Evolutionary conservation across 1,139 yeast genomes (phyloP).

Genomic region (Saccharomyces hybrid): DNA sequence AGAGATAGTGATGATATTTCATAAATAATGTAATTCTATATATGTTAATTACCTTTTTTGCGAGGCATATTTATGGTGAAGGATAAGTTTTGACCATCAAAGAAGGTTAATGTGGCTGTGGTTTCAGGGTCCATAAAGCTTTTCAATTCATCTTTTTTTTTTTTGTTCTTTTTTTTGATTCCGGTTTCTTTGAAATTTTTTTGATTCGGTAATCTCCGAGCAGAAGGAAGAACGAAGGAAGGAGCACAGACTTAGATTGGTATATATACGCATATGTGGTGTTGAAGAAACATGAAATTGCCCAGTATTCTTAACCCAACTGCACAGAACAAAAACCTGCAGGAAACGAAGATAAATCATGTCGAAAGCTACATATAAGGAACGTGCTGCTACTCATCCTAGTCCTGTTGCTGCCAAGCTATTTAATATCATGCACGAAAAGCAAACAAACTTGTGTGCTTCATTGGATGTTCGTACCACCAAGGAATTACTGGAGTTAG

Average conservation of each 20-base stretch:
- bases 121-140: neutral
- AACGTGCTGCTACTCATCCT: conserved; percentile 62
- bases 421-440: conserved; percentile 64
- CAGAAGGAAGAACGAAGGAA: neutral
- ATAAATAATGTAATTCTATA: neutral
- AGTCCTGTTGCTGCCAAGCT: conserved; percentile 78
- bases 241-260: neutral
- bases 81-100: neutral
- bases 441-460: conserved; percentile 88
- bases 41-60: neutral
- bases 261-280: neutral
- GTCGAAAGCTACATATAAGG: conserved; percentile 44
- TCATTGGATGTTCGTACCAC: conserved; percentile 89
- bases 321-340: neutral
- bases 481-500: conserved; percentile 57
- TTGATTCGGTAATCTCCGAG: neutral
- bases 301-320: neutral
- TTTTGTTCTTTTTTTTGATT: neutral
- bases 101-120: neutral
- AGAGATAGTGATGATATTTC: neutral
- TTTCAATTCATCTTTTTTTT: neutral
- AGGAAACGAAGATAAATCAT: conserved; percentile 7
- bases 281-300: too few relatives aligned
- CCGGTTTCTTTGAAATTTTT: neutral
- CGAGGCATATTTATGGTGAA: neutral